phyloP scores from a whole-genome alignment of 164 flowering plant genomes.

The Umbilicus rupestris region DNA sequence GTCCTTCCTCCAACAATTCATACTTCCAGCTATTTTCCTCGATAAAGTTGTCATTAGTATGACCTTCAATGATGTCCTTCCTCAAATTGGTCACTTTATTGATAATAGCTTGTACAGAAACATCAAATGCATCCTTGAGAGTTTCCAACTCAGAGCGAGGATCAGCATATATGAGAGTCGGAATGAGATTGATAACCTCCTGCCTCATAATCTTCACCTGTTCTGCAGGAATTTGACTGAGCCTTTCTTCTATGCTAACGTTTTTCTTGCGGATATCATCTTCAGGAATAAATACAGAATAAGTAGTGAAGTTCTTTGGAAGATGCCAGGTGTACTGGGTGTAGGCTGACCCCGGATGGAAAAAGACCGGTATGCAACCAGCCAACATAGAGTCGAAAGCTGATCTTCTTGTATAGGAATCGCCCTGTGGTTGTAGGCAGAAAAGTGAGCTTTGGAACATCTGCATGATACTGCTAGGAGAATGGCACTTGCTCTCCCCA shows the following conservation, averaged over 20 bases:
- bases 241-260: slow-evolving; percentile 62
- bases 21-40: slow-evolving; percentile 94
- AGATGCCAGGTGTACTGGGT: slow-evolving; percentile 93
- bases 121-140: slow-evolving; percentile 83
- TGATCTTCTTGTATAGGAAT: slow-evolving; percentile 78
- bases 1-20: slow-evolving; percentile 71
- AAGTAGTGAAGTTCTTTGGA: slow-evolving; percentile 58
- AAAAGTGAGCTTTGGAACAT: slow-evolving; percentile 86
- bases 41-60: slow-evolving; percentile 45
- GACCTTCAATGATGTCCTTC: slow-evolving; percentile 59
- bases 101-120: slow-evolving; percentile 73
- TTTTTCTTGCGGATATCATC: slow-evolving; percentile 62
- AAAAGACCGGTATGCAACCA: slow-evolving; percentile 93
- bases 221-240: slow-evolving; percentile 48
- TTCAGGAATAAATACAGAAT: slow-evolving; percentile 88
- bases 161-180: slow-evolving; percentile 71
- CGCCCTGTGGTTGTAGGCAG: slow-evolving; percentile 92
- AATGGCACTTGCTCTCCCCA: slow-evolving; percentile 85
- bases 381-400: slow-evolving; percentile 88
- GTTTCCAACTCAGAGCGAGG: slow-evolving; percentile 79
- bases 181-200: slow-evolving; percentile 70
- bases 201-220: slow-evolving; percentile 76
- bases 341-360: slow-evolving; percentile 90
- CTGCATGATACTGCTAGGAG: slow-evolving; percentile 81
- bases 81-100: slow-evolving; percentile 71